Conservation (phyloP, 1,139 yeast genomes). For the Candida gigantensis region DNA sequence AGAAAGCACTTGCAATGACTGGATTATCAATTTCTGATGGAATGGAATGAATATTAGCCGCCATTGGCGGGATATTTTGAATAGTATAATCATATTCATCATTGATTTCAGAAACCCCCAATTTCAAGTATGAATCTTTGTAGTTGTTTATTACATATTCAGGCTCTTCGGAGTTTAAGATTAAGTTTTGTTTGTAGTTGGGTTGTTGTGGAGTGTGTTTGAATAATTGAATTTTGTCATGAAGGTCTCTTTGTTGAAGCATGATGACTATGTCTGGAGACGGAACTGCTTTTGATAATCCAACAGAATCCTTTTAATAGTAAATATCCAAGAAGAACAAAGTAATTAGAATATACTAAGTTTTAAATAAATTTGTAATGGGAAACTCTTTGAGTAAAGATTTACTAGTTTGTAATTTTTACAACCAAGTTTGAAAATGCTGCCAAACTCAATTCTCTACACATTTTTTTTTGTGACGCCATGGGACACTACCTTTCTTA, state of each 20-base stretch:
- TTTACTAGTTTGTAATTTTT: slow-evolving; percentile 3
- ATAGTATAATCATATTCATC: not conserved
- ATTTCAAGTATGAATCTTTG: slow-evolving; percentile 12
- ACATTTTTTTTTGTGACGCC: slow-evolving; percentile 3
- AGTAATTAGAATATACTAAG: too few species aligned
- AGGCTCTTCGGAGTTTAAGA: slow-evolving; percentile 11
- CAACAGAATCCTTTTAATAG: not conserved
- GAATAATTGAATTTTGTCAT: slow-evolving; percentile 4
- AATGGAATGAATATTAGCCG: slow-evolving; percentile 4
- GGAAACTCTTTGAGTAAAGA: not conserved
- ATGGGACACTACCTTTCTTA: not conserved
- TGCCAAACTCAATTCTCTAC: slow-evolving; percentile 1
- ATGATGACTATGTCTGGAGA: too few species aligned
- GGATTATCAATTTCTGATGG: slow-evolving; percentile 7
- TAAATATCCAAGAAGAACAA: too few species aligned
- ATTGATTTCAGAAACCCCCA: slow-evolving; percentile 8
- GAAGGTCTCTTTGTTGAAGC: slow-evolving; percentile 5
- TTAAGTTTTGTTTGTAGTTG: slow-evolving; percentile 6
- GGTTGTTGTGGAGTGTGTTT: slow-evolving; percentile 4
- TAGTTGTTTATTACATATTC: slow-evolving; percentile 12
- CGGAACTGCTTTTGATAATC: too few species aligned
- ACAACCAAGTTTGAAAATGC: slow-evolving; percentile 7
- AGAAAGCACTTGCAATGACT: slow-evolving; percentile 30
- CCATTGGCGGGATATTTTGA: not conserved
- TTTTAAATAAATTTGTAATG: slow-evolving; percentile 5